phyloP scores from a whole-genome alignment of 1,284 basidiomycete genomes.

The Heterobasidion occidentale region DNA sequence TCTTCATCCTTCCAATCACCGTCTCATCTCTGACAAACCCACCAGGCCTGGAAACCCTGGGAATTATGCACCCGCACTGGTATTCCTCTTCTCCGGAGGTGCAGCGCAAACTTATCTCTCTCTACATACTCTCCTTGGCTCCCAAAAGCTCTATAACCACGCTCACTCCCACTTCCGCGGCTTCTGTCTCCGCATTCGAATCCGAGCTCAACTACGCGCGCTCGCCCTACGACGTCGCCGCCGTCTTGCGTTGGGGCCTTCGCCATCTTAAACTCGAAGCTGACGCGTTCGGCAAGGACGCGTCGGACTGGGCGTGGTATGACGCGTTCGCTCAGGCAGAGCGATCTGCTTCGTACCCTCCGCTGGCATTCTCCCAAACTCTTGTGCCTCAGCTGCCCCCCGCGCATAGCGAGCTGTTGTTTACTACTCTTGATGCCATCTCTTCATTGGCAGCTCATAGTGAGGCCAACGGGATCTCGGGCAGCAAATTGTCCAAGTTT shows the following conservation, averaged over 20 bases:
- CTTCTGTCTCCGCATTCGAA: slow-evolving; percentile 44
- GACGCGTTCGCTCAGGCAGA: slow-evolving; percentile 50
- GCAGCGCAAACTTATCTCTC: slow-evolving; percentile 62
- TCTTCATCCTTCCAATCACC: not conserved
- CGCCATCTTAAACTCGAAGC: slow-evolving; percentile 59
- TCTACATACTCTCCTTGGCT: slow-evolving; percentile 59
- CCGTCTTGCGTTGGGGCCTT: slow-evolving; percentile 71
- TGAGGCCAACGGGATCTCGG: slow-evolving; percentile 63
- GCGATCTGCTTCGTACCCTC: slow-evolving; percentile 44
- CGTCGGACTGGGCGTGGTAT: slow-evolving; percentile 55
- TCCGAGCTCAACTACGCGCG: slow-evolving; percentile 55
- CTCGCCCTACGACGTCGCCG: slow-evolving; percentile 66
- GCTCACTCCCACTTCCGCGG: slow-evolving; percentile 38
- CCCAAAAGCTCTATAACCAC: slow-evolving; percentile 34
- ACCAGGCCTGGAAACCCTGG: slow-evolving; percentile 63
- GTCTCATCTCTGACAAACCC: not conserved
- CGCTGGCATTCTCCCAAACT: slow-evolving; percentile 49
- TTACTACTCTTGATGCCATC: slow-evolving; percentile 48
- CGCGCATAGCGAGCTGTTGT: slow-evolving; percentile 49
- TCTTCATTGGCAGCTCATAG: slow-evolving; percentile 62
- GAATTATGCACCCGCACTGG: slow-evolving; percentile 78
- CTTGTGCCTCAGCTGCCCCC: slow-evolving; percentile 49
- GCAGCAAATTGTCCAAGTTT: slow-evolving; percentile 64
- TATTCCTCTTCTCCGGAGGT: slow-evolving; percentile 58
- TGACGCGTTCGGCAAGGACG: slow-evolving; percentile 39